Evolutionary conservation across 208 protist genomes (phyloP).

Genomic region (Entamoeba dispar): DNA sequence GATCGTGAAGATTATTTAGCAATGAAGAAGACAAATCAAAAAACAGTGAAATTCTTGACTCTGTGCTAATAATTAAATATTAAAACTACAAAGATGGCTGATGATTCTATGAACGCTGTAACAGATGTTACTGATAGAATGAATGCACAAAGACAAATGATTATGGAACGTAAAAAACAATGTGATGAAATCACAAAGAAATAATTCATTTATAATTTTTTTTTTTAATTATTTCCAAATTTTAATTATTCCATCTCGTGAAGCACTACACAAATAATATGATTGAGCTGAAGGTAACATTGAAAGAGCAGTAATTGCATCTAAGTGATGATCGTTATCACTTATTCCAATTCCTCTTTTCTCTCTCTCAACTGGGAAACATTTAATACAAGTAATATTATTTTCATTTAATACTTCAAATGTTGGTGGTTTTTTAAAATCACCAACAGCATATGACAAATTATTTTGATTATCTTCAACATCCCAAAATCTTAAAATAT

Average conservation of each 20-base stretch:
- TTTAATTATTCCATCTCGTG: not conserved
- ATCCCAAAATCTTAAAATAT: not conserved
- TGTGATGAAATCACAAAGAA: too few relatives aligned
- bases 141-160: not conserved
- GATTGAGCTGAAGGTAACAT: not conserved
- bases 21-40: not conserved
- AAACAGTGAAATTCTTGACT: not conserved
- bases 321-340: not conserved
- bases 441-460: not conserved
- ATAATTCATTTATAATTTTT: too few relatives aligned
- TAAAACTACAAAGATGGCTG: not conserved
- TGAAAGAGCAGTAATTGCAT: not conserved
- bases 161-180: too few relatives aligned
- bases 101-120: not conserved
- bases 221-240: not conserved
- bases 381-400: not conserved
- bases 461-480: not conserved
- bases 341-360: not conserved
- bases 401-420: not conserved
- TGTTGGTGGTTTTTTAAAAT: not conserved
- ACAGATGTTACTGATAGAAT: not conserved
- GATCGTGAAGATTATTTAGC: not conserved
- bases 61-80: not conserved
- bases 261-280: not conserved
- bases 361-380: not conserved